Conservation (phyloP, 768 basidiomycete species). For the Lactarius sanguifluus region DNA sequence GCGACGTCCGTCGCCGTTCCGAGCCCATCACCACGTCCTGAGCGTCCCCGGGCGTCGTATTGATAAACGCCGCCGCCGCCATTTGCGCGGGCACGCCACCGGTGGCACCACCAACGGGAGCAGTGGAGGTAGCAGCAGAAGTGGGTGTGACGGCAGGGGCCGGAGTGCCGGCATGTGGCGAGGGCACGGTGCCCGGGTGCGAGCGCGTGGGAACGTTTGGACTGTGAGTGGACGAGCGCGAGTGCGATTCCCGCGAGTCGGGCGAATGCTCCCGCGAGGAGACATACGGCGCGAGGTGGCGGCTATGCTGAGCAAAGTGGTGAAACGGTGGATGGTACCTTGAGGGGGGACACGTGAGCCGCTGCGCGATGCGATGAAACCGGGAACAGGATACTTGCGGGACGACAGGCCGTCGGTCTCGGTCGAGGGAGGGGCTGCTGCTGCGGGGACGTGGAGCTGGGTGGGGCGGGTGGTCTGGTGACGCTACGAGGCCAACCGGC, state of each 20-base stretch:
- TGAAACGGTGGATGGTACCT: conserved; percentile 18
- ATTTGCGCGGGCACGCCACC: not conserved
- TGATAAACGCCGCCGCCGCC: conserved; percentile 16
- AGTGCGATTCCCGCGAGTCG: conserved; percentile 15
- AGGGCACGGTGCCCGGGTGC: conserved; percentile 6
- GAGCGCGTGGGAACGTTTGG: conserved; percentile 4
- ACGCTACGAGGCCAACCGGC: conserved; percentile 5
- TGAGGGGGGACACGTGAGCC: conserved; percentile 18
- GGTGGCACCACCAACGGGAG: not conserved
- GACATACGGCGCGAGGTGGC: conserved; percentile 4
- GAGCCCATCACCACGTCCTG: not conserved
- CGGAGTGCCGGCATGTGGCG: not conserved
- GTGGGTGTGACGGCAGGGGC: not conserved
- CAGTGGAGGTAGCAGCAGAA: not conserved
- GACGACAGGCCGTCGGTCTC: conserved; percentile 11
- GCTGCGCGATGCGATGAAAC: conserved; percentile 13
- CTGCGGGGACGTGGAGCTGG: conserved; percentile 18
- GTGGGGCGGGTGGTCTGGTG: conserved; percentile 11
- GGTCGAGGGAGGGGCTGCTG: conserved; percentile 22
- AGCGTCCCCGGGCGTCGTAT: conserved; percentile 17
- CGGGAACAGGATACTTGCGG: conserved; percentile 15
- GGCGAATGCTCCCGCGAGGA: conserved; percentile 23
- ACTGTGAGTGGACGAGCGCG: conserved; percentile 16
- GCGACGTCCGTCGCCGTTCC: conserved; percentile 13
- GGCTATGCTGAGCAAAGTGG: conserved; percentile 1